A percentile compares a stretch with the other conserved stretches of the same genome.
Evolutionary conservation across 768 basidiomycete genomes (phyloP).

Genomic region (Lactarius sp.): DNA sequence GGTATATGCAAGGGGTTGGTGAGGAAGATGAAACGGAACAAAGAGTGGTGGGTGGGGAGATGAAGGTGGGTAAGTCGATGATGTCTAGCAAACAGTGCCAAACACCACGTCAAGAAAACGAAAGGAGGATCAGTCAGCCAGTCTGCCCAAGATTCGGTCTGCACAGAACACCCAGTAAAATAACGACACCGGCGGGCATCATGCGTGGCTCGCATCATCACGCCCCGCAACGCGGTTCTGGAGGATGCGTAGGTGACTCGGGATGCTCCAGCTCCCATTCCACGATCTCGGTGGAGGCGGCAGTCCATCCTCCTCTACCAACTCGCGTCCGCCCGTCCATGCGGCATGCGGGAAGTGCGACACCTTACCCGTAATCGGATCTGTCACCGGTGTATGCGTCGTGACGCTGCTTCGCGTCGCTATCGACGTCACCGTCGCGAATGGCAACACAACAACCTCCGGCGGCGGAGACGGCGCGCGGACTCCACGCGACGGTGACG

Average conservation of each 20-base stretch:
- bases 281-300: constrained; percentile 4
- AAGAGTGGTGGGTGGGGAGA: neutral
- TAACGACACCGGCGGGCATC: neutral
- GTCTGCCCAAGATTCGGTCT: no score
- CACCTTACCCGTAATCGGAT: constrained; percentile 33
- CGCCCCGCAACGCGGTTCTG: constrained; percentile 20
- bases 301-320: no score
- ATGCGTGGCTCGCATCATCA: constrained; percentile 8
- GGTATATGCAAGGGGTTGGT: neutral
- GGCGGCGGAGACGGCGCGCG: neutral
- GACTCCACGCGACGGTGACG: constrained; percentile 7
- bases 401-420: constrained; percentile 32
- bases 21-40: neutral
- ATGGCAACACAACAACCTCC: neutral
- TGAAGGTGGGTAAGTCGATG: neutral
- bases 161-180: neutral
- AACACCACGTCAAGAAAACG: neutral
- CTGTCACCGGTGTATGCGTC: constrained; percentile 31
- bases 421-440: constrained; percentile 30
- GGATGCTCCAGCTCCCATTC: constrained; percentile 22
- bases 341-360: constrained; percentile 29
- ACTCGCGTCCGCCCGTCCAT: constrained; percentile 22
- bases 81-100: constrained; percentile 6
- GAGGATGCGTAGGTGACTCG: constrained; percentile 16
- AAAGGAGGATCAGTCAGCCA: neutral